Percentiles rank a stretch among this genome's conserved stretches.
Evolutionary conservation across 371 early-diverging fungal species (phyloP).

Genomic region (Mucor lusitanicus): DNA sequence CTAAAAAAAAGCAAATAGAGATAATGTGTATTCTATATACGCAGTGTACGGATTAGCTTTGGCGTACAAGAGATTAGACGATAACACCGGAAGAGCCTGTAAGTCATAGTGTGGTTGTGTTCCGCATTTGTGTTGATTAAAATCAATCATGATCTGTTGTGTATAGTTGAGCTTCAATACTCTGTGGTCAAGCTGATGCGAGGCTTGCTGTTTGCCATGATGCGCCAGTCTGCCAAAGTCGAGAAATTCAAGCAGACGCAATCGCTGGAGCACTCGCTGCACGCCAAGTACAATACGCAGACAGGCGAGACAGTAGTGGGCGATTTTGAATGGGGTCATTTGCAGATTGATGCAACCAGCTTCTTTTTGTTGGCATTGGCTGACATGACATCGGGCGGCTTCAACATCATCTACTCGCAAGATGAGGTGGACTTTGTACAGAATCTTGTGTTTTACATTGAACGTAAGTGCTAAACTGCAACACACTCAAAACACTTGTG

Average conservation of each 20-base stretch:
- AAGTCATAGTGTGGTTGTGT: constrained; percentile 28
- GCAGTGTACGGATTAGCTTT: constrained; percentile 86
- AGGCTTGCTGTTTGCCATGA: constrained; percentile 84
- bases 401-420: constrained; percentile 77
- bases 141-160: too few species aligned
- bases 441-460: constrained; percentile 89
- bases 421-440: constrained; percentile 93
- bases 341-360: constrained; percentile 85
- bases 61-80: constrained; percentile 84
- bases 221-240: constrained; percentile 85
- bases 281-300: constrained; percentile 88
- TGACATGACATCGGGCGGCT: constrained; percentile 85
- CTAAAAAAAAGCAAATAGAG: constrained; percentile 48
- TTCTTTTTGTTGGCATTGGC: constrained; percentile 80
- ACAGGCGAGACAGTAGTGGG: constrained; percentile 89
- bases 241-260: constrained; percentile 85
- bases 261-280: constrained; percentile 68
- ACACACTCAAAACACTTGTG: too few species aligned
- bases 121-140: neutral
- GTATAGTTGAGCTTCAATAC: constrained; percentile 86
- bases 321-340: constrained; percentile 83
- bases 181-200: constrained; percentile 78
- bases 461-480: constrained; percentile 50
- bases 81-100: constrained; percentile 83
- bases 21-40: constrained; percentile 93